These are phyloP conservation scores for Eucalyptus sp. DNA, from an alignment of 345 rosid genomes.

Conservation along the genomic window DNA sequence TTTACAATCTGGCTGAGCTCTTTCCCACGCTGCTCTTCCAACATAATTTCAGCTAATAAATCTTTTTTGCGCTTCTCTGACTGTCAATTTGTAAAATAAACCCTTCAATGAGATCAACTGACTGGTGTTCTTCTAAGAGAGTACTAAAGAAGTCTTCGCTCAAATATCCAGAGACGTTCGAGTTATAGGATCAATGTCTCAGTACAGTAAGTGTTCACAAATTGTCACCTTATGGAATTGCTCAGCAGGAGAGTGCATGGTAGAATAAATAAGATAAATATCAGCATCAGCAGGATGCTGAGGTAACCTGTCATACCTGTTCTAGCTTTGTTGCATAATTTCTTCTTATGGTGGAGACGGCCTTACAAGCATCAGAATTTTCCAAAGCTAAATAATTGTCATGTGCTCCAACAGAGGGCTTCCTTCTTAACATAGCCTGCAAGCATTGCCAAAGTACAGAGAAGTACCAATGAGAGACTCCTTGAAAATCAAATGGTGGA, in stretches of 20 bases:
- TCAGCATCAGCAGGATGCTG: neutral
- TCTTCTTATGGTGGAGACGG: constrained; percentile 33
- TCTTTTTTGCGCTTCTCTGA: constrained; percentile 73
- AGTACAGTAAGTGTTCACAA: neutral
- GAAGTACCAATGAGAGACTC: neutral
- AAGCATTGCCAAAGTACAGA: neutral
- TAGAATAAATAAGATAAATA: neutral
- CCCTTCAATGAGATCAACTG: neutral
- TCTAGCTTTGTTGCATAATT: constrained; percentile 44
- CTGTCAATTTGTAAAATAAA: constrained; percentile 27
- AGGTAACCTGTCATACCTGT: constrained; percentile 22
- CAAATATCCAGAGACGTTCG: neutral
- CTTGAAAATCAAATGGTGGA: neutral
- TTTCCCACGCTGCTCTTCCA: constrained; percentile 57
- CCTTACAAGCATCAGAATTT: constrained; percentile 21
- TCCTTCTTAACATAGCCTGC: constrained; percentile 42
- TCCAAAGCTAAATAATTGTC: constrained; percentile 19
- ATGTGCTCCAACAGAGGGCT: constrained; percentile 13
- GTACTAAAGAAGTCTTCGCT: neutral
- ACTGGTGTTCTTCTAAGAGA: neutral
- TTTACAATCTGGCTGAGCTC: constrained; percentile 53
- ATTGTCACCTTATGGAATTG: neutral
- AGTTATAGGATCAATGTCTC: neutral
- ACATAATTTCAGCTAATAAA: constrained; percentile 48
- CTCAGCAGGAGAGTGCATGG: neutral